Base-by-base conservation (phyloP, 2,329 filamentous ascomycete genomes). In the Monilinia fructigena region DNA sequence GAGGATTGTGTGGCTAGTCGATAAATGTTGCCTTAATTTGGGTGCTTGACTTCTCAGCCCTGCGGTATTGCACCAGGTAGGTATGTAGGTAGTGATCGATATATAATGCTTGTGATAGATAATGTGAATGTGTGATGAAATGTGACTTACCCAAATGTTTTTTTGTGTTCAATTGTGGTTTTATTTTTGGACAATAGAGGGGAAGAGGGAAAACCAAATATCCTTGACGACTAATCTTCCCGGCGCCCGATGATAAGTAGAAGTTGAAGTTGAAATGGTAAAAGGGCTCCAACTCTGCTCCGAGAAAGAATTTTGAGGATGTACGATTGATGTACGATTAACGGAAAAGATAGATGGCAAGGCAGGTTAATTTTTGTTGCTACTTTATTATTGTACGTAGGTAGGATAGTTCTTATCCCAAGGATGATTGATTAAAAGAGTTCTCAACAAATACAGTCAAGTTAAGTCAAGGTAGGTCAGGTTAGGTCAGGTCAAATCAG, bases 41-140 rank as follows among this genome's bases (percentile, higher is more conserved):
- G 58, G 45, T 28, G 64, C 56, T 56, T 56, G 52, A 60, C 35
- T 54, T 28, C 59, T 66, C 64, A 66, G 56, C 64, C 64, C 38
- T 60, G 65, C 56, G 56, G 42, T 23, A 14, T 47, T 50, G n/a
- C 28, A 31, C 45, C n/a, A 4, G 31, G 31, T 31, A 31, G 31
- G 23, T 23, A 23, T 23, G 31, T 31, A 31, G 31, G 31, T 31
- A 60, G 45, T 18, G 20, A 48, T 18, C 16, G 28, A 23, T 42
- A 42, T 42, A 11, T 11, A 40, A 40, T 40, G 38, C 38, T 31
- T 4, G 12, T 40, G 38, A 40, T 40, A 40, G 1, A 42, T 42
- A 12, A 42, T 42, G 8, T 50, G 11, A n/a, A 23, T 23, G n/a
- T 10, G 4, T 50, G 12, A 12, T 26, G n/a, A 48, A 50, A 50